A percentile compares a stretch with the other conserved stretches of the same genome.
Conservation (phyloP, 108 stramenopile species). For the Craspedostauros australis region DNA sequence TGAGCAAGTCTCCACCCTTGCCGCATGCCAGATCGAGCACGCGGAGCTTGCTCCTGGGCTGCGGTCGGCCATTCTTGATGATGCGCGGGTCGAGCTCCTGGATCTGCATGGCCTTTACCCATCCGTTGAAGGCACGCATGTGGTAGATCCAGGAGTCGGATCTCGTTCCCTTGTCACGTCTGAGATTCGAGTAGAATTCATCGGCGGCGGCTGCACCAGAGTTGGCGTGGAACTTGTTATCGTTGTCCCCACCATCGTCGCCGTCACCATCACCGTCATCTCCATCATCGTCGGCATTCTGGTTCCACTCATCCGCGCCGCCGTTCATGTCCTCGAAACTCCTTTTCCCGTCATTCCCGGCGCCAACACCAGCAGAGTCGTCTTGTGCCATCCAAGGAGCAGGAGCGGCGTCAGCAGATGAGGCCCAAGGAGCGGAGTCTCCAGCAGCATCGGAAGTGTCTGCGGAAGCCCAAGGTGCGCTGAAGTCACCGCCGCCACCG, state of each 20-base stretch:
- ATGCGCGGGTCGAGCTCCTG: constrained; percentile 53
- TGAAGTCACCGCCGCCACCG: background rate
- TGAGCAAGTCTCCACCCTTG: constrained; percentile 97
- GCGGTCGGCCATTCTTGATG: constrained; percentile 40
- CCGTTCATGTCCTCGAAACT: constrained; percentile 14
- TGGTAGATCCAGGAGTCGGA: constrained; percentile 89
- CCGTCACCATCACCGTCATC: constrained; percentile 4
- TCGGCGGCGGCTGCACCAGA: constrained; percentile 80
- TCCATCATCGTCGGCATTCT: constrained; percentile 15
- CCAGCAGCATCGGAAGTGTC: constrained; percentile 3
- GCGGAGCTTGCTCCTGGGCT: constrained; percentile 48
- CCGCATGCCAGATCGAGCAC: constrained; percentile 97
- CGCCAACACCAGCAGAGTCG: constrained; percentile 6
- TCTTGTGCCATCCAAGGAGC: constrained; percentile 5
- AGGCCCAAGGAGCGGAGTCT: constrained; percentile 8
- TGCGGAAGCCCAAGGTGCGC: constrained; percentile 9
- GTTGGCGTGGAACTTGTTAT: constrained; percentile 77
- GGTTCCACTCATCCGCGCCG: constrained; percentile 1
- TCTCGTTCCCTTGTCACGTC: constrained; percentile 57
- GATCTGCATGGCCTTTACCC: constrained; percentile 95
- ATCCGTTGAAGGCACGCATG: constrained; percentile 95
- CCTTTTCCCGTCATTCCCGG: constrained; percentile 9
- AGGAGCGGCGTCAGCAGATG: constrained; percentile 19
- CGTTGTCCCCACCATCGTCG: constrained; percentile 10
- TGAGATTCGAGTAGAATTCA: constrained; percentile 74